Percentiles rank a stretch among this genome's conserved stretches.
These are phyloP conservation scores for Rhizopogon vulgaris DNA, from an alignment of 768 basidiomycete genomes.

Conservation along the genomic window DNA sequence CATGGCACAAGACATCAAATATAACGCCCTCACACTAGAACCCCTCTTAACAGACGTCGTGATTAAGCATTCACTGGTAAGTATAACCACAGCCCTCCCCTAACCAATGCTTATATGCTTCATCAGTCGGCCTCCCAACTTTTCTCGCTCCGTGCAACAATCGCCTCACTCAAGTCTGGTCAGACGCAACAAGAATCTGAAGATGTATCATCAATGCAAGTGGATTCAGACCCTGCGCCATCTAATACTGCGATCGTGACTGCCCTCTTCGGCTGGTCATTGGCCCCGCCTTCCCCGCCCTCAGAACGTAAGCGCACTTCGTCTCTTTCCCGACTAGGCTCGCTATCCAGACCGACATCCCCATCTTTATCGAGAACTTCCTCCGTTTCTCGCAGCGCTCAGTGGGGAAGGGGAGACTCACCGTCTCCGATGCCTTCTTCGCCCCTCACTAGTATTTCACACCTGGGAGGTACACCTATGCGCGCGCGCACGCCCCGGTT, in stretches of 20 bases:
- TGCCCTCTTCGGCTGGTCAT: constrained; percentile 46
- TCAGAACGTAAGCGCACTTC: constrained; percentile 8
- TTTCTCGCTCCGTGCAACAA: constrained; percentile 41
- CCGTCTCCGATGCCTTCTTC: constrained; percentile 12
- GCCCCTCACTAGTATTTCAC: constrained; percentile 15
- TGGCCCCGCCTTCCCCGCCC: constrained; percentile 23
- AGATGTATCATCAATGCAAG: constrained; percentile 14
- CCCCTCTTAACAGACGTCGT: constrained; percentile 45
- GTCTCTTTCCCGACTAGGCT: constrained; percentile 22
- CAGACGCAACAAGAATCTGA: constrained; percentile 20
- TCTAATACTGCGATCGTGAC: constrained; percentile 35
- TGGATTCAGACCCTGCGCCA: constrained; percentile 15
- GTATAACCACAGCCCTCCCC: constrained; percentile 14
- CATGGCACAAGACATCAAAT: constrained; percentile 57
- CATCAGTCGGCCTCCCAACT: constrained; percentile 54
- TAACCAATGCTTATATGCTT: constrained; percentile 6
- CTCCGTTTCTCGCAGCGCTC: constrained; percentile 21
- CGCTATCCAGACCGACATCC: constrained; percentile 19
- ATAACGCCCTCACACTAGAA: constrained; percentile 47
- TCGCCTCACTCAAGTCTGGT: constrained; percentile 21
- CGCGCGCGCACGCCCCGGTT: constrained; percentile 5
- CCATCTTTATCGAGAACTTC: constrained; percentile 27
- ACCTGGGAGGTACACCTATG: constrained; percentile 10
- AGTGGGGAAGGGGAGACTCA: constrained; percentile 9
- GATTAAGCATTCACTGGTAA: constrained; percentile 71